phyloP scores from a whole-genome alignment of 805 yeast genomes.

The Candida maris region DNA sequence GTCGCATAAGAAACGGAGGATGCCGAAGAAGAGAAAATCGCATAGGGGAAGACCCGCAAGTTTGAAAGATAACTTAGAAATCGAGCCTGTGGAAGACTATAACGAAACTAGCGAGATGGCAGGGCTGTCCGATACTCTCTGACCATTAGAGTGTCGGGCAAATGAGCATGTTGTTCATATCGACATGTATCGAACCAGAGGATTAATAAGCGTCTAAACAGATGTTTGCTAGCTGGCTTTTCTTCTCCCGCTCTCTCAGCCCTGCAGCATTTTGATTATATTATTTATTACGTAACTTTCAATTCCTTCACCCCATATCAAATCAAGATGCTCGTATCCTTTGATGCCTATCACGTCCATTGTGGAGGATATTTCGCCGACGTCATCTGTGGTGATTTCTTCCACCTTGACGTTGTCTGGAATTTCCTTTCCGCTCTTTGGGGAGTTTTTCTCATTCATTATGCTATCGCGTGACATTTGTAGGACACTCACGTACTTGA shows the following conservation, averaged over 20 bases:
- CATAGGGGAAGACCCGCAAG: neutral
- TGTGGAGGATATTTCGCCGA: constrained; percentile 4
- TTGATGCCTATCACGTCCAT: constrained; percentile 47
- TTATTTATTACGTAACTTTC: constrained; percentile 43
- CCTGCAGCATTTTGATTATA: constrained; percentile 30
- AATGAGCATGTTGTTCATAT: too few species aligned
- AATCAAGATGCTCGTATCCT: constrained; percentile 83
- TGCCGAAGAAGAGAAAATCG: constrained; percentile 3
- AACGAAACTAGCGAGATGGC: neutral
- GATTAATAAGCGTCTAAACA: too few species aligned
- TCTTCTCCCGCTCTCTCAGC: too few species aligned
- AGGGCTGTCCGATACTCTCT: neutral
- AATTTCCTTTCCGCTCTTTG: neutral
- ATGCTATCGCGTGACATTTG: constrained; percentile 4
- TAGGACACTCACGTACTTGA: constrained; percentile 5
- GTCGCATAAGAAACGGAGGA: constrained; percentile 11
- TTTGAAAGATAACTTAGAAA: constrained; percentile 2
- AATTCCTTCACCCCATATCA: constrained; percentile 85
- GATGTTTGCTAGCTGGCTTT: too few species aligned
- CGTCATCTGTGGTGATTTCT: constrained; percentile 4
- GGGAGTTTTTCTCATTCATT: constrained; percentile 2
- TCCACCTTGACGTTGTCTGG: constrained; percentile 18
- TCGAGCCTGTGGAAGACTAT: constrained; percentile 3
- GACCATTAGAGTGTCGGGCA: too few species aligned
- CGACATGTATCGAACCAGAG: too few species aligned